Conservation (phyloP, 2,329 filamentous ascomycete genomes). For the Colletotrichum echinochloae region DNA sequence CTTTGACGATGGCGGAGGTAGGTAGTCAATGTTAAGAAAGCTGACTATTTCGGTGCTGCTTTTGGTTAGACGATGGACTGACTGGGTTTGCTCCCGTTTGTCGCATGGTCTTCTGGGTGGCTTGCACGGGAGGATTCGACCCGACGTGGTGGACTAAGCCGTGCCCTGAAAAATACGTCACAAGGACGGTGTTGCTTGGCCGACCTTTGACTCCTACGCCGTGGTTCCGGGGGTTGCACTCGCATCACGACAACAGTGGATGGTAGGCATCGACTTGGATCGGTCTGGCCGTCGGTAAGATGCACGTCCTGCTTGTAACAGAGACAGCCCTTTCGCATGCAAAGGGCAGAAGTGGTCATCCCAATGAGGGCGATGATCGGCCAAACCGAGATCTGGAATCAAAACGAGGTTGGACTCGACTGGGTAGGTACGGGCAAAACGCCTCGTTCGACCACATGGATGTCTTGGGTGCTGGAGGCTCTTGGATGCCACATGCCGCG, state of each 20-base stretch:
- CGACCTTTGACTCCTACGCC: too few species aligned
- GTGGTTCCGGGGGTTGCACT: constrained; percentile 8
- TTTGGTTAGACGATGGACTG: not conserved
- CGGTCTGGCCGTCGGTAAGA: not conserved
- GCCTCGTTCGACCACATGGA: constrained; percentile 1
- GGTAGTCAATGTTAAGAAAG: not conserved
- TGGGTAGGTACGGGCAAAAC: not conserved
- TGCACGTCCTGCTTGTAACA: not conserved
- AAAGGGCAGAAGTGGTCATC: not conserved
- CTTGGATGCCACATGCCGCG: not conserved
- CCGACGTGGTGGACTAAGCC: not conserved
- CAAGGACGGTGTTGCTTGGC: constrained; percentile 2
- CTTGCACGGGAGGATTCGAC: constrained; percentile 18
- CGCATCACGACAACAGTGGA: constrained; percentile 1
- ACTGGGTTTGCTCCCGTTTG: not conserved
- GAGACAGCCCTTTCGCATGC: not conserved
- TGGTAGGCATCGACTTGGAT: constrained; percentile 1
- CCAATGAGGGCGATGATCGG: constrained; percentile 3
- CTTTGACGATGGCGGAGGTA: not conserved
- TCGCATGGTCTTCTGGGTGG: not conserved
- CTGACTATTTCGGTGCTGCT: not conserved
- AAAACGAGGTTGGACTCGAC: not conserved
- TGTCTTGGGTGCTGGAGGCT: too few species aligned
- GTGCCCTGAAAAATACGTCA: constrained; percentile 10
- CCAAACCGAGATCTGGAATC: constrained; percentile 1